Evolutionary conservation across 805 yeast genomes (phyloP).

Genomic region (Wickerhamia fluorescens): DNA sequence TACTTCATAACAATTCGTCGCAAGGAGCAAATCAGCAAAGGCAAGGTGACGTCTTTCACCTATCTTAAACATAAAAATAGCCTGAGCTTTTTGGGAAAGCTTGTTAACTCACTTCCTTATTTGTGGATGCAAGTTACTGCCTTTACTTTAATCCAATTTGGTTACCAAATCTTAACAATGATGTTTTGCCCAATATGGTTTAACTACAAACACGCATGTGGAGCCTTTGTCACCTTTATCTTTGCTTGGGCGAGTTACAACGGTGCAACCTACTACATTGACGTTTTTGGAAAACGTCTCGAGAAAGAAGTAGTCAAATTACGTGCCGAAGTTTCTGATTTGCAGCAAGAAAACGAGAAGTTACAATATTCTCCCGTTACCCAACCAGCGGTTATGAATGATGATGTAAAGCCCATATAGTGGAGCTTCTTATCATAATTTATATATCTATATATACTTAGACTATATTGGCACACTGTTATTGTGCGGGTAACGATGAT

Average conservation of each 20-base stretch:
- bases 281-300: constrained; percentile 82
- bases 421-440: too few relatives aligned
- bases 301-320: constrained; percentile 76
- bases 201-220: constrained; percentile 57
- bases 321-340: constrained; percentile 60
- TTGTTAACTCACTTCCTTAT: constrained; percentile 77
- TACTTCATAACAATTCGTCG: constrained; percentile 81
- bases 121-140: constrained; percentile 79
- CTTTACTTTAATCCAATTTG: constrained; percentile 79
- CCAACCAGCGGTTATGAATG: not conserved
- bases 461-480: too few relatives aligned
- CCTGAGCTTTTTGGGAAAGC: constrained; percentile 56
- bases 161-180: constrained; percentile 85
- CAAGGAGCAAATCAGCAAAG: constrained; percentile 75
- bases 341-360: constrained; percentile 32
- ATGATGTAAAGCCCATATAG: not conserved
- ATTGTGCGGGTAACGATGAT: too few relatives aligned
- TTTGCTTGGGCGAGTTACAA: constrained; percentile 78
- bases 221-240: constrained; percentile 61
- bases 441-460: too few relatives aligned
- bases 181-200: constrained; percentile 86
- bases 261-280: constrained; percentile 93
- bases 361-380: constrained; percentile 5
- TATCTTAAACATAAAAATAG: constrained; percentile 70
- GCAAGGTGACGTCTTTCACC: constrained; percentile 82